Percentiles rank a stretch among this genome's conserved stretches.
phyloP scores from a whole-genome alignment of 495 filamentous ascomycete genomes.

The Hypoxylon perforatum region DNA sequence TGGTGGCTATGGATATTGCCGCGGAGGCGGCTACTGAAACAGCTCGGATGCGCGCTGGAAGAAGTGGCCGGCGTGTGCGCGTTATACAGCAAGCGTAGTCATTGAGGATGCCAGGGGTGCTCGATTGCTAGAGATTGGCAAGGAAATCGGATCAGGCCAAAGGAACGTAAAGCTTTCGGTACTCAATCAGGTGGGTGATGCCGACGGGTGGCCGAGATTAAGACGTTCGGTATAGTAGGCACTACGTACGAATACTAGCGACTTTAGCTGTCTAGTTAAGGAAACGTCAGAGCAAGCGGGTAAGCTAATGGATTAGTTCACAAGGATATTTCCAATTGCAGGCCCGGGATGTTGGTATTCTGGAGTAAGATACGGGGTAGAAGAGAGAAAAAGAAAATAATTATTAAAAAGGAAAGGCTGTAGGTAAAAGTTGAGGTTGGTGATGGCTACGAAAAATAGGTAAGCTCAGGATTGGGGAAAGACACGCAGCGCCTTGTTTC shows the following conservation, averaged over 20 bases:
- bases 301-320: constrained; percentile 28
- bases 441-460: constrained; percentile 33
- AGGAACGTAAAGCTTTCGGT: constrained; percentile 14
- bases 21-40: constrained; percentile 27
- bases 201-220: constrained; percentile 6
- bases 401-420: constrained; percentile 1
- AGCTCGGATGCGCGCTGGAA: constrained; percentile 28
- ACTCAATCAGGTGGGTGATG: constrained; percentile 9
- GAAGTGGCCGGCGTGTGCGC: constrained; percentile 5
- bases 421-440: constrained; percentile 20
- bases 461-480: constrained; percentile 30
- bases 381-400: constrained; percentile 3
- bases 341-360: background rate
- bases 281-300: constrained; percentile 23
- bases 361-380: constrained; percentile 1
- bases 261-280: constrained; percentile 21
- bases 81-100: constrained; percentile 18
- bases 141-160: constrained; percentile 19
- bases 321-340: constrained; percentile 22
- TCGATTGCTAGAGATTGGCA: constrained; percentile 7
- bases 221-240: constrained; percentile 11
- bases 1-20: constrained; percentile 33
- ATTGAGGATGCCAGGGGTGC: constrained; percentile 2
- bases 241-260: constrained; percentile 20
- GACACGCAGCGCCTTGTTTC: constrained; percentile 35